Evolutionary conservation across 1,284 basidiomycete species (phyloP), one percentile per base, ranked within the genome.

Genomic region (Cystobasidiaceae sp.): DNA sequence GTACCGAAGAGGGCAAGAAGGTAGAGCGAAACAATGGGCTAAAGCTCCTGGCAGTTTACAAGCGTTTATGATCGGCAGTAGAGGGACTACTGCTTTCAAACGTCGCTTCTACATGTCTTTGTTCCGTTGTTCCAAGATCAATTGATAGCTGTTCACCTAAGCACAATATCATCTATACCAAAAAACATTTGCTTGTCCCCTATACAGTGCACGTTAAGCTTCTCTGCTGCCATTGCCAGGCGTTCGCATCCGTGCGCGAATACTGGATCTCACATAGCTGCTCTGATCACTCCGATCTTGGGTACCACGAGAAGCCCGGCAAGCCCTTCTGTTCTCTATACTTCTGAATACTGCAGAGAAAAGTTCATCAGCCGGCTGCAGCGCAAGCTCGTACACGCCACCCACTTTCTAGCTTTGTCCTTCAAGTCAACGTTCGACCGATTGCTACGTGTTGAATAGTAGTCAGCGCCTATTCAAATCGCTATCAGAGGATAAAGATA

Each of bases 1-100:
- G 86, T 67, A 98, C 96, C 4, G 96, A 99, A 77, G 93, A 97
- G 78, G 94, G 93, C 2, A 91, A 88, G 78, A 98, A 98, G 78
- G 96, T 97, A 1, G 89, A 92, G 76, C 81, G 94, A 73, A 97
- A 97, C 75, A 81, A 83, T 33, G 93, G 93, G 27, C 83, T 89
- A 60, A 97, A 97, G 74, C 30, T 54, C 5, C 28, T 57, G 11
- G 56, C 54, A 9, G 50, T 64, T 4, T 68, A 65, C 39, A 39
- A 54, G 41, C 52, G 67, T 30, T 30, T 62, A 23, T 56, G 37
- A 25, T 30, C 37, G 37, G n/a, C n/a, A 11, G 11, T 39, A 39
- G 37, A 39, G 37, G n/a, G n/a, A n/a, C 11, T 11, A 11, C n/a
- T 39, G n/a, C n/a, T 39, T 11, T n/a, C 37, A n/a, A 39, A 43